Base-by-base conservation (phyloP, 1,139 yeast species). In the Protomyces lactucae-debilis region DNA sequence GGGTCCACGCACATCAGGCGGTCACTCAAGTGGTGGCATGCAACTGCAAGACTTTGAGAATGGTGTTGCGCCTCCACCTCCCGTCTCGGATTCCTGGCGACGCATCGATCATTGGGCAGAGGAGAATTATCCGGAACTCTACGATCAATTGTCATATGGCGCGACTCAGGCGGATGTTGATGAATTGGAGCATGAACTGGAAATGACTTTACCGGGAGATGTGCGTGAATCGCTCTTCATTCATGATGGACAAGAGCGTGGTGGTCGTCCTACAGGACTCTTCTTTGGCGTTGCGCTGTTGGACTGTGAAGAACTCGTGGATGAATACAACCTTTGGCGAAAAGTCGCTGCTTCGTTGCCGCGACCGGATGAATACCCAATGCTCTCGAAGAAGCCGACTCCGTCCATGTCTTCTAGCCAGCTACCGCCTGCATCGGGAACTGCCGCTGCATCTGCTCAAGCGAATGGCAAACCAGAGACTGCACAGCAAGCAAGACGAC, bases 161-260 rank as follows among this genome's bases (percentile, higher is more conserved):
- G 95, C 84, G 10, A 86, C 93, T 2, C 79, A 83, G 28, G 87
- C 88, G 39, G 95, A 88, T 73, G 79, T 88, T 72, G 85, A 86
- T 74, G 93, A 87, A 70, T 80, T 88, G 69, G 95, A 88, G 73
- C 82, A 82, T 67, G 95, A 88, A 73, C 77, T 87, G 70, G 86
- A 83, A 60, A 78, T 85, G 69, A 78, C 83, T 36, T 79, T 88
- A 64, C 95, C 96, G 1, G 77, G 81, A 3, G 95, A 87, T 70
- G 86, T 88, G 60, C 83, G 93, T 70, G 93, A 86, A 72, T 85
- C 87, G 66, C 85, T 82, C 74, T 83, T 83, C 73, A 78, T 85
- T 66, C 93, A 88, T 73, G 96, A 88, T 73, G 96, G 96, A 66
- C 95, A 88, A 76, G 85, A 87, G 69, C 77, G 84, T 55, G 87